A percentile compares a stretch with the other conserved stretches of the same genome.
Evolutionary conservation across 768 basidiomycete genomes (phyloP).

Genomic region (Galerina marginata): DNA sequence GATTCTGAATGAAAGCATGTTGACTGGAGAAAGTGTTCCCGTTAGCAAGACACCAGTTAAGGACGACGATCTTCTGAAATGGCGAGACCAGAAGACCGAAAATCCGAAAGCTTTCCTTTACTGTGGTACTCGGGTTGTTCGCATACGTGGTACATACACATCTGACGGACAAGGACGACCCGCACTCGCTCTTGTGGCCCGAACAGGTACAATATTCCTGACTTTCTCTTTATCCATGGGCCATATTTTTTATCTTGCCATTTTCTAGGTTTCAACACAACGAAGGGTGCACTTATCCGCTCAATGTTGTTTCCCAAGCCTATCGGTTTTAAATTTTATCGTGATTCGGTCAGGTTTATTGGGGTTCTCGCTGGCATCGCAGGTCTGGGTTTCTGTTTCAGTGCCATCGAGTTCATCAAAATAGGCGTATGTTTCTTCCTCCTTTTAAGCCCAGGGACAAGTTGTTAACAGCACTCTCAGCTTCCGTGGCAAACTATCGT

Average conservation of each 20-base stretch:
- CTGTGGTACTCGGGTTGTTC: slow-evolving; percentile 88
- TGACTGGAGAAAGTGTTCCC: slow-evolving; percentile 97
- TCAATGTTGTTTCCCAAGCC: slow-evolving; percentile 99
- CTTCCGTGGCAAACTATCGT: slow-evolving; percentile 90
- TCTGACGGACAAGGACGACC: slow-evolving; percentile 59
- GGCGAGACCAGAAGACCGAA: slow-evolving; percentile 75
- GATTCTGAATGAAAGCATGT: slow-evolving; percentile 98
- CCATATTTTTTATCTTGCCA: not conserved
- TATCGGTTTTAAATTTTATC: slow-evolving; percentile 98
- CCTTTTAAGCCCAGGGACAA: not conserved
- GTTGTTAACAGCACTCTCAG: slow-evolving; percentile 42
- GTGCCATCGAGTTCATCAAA: slow-evolving; percentile 89
- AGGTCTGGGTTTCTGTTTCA: slow-evolving; percentile 87
- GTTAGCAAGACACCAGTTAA: slow-evolving; percentile 89
- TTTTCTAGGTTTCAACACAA: slow-evolving; percentile 85
- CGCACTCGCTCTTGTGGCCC: slow-evolving; percentile 81
- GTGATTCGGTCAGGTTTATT: slow-evolving; percentile 90
- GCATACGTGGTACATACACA: slow-evolving; percentile 70
- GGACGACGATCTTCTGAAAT: slow-evolving; percentile 74
- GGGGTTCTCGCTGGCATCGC: slow-evolving; percentile 92
- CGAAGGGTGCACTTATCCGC: slow-evolving; percentile 92
- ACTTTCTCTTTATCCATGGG: not conserved
- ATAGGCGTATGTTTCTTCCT: slow-evolving; percentile 68
- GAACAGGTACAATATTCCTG: slow-evolving; percentile 66
- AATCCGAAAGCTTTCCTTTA: slow-evolving; percentile 86